Evolutionary conservation across 1,139 yeast genomes (phyloP), one percentile per base, ranked within the genome.

Genomic region (Hemisphaericaspora xylofermentans): DNA sequence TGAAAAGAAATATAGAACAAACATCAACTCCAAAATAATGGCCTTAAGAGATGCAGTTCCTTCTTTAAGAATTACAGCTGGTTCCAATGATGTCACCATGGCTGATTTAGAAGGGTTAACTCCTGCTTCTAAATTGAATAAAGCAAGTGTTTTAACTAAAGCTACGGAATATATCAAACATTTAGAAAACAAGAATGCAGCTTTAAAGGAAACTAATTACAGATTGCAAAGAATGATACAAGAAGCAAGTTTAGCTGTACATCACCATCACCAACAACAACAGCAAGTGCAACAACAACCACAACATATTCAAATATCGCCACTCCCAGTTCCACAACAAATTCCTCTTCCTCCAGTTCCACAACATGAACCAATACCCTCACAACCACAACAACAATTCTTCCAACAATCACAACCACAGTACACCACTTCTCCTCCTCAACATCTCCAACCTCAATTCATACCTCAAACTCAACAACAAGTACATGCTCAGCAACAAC

Each of bases 141-240:
- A 91, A 61, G 97, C 96, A 6, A 84, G 88, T 38, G 89, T 91
- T 22, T 72, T 91, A 48, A 78, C 88, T 38, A 88, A 89, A 58
- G 96, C 97, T 4, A 86, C 94, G 2, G 97, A 89, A 61, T 91
- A 89, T 57, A 89, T 91, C 53, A 75, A 78, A 52, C 96, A 89
- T 62, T 71, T 91, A 57, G 95, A 89, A 57, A 63, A 65, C 41
- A 84, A 85, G 53, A 88, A 88, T 58, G 76, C 71, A 2, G 52
- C 64, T 14, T 68, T 87, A 50, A 67, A 63, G 47, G 67, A 71
- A 42, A 91, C 87, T 53, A 76, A 81, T 50, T 57, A 66, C 4
- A 71, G 68, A 31, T 65, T 84, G 50, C 77, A 73, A 49, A 62
- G 60, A 40, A 50, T 70, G 47, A 58, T 66, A 38, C 60, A 60